Base-by-base conservation (phyloP, 495 filamentous ascomycete species). In the Lasiosphaeria hispida region DNA sequence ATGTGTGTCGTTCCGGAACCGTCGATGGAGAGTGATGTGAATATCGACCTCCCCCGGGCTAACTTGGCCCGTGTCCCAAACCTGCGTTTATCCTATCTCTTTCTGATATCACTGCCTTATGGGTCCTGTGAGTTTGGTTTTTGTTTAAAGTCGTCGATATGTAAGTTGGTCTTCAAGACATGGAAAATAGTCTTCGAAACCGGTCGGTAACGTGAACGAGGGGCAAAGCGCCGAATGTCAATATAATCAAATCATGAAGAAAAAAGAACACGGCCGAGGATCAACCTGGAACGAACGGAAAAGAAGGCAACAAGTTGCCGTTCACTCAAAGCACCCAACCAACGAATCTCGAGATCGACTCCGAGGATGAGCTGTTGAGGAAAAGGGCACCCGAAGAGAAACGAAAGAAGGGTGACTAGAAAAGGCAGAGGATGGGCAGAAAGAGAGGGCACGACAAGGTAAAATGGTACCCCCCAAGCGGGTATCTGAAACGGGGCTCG, bases 261-360 rank as follows among this genome's bases (percentile, higher is more conserved):
- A 64, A 55, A 56, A 62, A 68, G 67, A 62, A 64, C 10, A 57
- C 40, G 68, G 73, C 75, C 75, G 69, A 80, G 77, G 76, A 71
- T 80, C 77, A 78, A 80, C 77, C 76, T 73, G 76, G 75, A 73
- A 75, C 66, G 76, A 80, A 79, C 53, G 48, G 60, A 63, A 67
- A 40, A 48, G 43, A 53, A 55, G 45, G 60, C 57, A 64, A 61
- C 52, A 61, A 63, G 56, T 53, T 65, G 60, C 62, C 61, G 49
- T 58, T 57, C 47, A 19, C 13, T 55, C 34, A 44, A 39, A 56
- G n/a, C 48, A 59, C 48, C 33, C 30, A 44, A 23, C 19, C 53
- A 37, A 41, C 34, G 15, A 23, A 45, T 52, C 33, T 36, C 38
- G 17, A 9, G 23, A 33, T 55, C 41, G 33, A 45, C 30, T 10